These are phyloP conservation scores for Lathyrus sativus DNA, from an alignment of 306 rosid species.

Conservation along the genomic window DNA sequence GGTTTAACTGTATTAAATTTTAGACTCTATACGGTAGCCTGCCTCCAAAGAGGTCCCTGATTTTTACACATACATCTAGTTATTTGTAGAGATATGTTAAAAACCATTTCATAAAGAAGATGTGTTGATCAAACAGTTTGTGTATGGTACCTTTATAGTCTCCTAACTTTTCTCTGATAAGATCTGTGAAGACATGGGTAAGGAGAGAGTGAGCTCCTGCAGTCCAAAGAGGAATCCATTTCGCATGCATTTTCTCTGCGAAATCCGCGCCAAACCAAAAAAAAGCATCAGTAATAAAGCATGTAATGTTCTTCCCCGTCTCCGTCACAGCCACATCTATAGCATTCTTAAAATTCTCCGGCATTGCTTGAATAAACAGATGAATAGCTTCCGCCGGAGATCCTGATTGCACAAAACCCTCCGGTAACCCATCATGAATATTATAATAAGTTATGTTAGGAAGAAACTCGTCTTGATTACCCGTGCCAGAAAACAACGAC, in stretches of 20 bases:
- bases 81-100: too few relatives aligned
- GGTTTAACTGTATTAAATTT: too few relatives aligned
- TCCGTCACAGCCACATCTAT: slow-evolving; percentile 43
- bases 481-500: slow-evolving; percentile 16
- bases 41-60: too few relatives aligned
- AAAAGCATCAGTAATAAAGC: slow-evolving; percentile 71
- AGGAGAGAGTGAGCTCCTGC: slow-evolving; percentile 66
- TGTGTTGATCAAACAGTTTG: neutral
- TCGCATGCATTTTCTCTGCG: slow-evolving; percentile 50
- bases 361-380: slow-evolving; percentile 48
- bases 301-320: slow-evolving; percentile 46
- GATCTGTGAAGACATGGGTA: slow-evolving; percentile 44
- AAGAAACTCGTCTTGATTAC: neutral
- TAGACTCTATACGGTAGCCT: too few relatives aligned
- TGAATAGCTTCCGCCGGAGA: slow-evolving; percentile 35
- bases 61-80: too few relatives aligned
- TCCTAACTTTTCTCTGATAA: slow-evolving; percentile 41
- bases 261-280: slow-evolving; percentile 62
- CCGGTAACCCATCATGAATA: slow-evolving; percentile 64
- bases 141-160: slow-evolving; percentile 4
- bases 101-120: neutral
- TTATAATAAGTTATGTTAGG: slow-evolving; percentile 42
- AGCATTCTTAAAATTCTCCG: slow-evolving; percentile 39
- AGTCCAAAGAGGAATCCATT: slow-evolving; percentile 85
- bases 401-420: slow-evolving; percentile 36